Evolutionary conservation across 257 asterid species (phyloP).

Genomic region (Solanum clarkiae): DNA sequence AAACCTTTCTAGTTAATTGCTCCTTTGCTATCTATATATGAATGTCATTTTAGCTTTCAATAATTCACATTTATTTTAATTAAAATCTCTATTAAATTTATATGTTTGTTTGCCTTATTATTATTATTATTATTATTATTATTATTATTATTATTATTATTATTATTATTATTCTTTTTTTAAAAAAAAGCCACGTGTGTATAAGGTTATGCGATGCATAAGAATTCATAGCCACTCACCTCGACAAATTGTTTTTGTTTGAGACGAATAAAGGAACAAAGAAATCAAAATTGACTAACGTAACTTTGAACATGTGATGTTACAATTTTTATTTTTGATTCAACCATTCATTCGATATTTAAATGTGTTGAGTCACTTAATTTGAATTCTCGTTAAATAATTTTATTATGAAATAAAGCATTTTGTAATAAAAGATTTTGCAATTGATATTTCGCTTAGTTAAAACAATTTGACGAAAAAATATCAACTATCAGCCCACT

Average conservation of each 20-base stretch:
- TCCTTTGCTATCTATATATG: background rate
- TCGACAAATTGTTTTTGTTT: background rate
- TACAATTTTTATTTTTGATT: background rate
- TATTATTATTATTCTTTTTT: no score
- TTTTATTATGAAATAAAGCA: no score
- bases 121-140: no score
- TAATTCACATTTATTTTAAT: background rate
- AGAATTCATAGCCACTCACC: background rate
- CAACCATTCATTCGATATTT: background rate
- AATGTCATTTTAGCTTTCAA: background rate
- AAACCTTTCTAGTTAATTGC: background rate
- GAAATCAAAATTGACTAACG: background rate
- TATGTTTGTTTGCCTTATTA: background rate
- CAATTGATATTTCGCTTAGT: background rate
- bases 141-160: no score
- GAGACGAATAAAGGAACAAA: no score
- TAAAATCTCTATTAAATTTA: background rate
- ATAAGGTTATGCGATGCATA: background rate
- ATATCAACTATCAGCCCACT: background rate
- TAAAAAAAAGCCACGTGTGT: background rate
- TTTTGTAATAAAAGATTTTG: no score
- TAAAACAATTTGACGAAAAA: no score
- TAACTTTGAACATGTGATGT: background rate
- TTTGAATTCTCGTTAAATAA: background rate
- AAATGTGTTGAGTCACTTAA: background rate